Conservation (phyloP, 495 filamentous ascomycete genomes). For the Penicillium pancosmium region DNA sequence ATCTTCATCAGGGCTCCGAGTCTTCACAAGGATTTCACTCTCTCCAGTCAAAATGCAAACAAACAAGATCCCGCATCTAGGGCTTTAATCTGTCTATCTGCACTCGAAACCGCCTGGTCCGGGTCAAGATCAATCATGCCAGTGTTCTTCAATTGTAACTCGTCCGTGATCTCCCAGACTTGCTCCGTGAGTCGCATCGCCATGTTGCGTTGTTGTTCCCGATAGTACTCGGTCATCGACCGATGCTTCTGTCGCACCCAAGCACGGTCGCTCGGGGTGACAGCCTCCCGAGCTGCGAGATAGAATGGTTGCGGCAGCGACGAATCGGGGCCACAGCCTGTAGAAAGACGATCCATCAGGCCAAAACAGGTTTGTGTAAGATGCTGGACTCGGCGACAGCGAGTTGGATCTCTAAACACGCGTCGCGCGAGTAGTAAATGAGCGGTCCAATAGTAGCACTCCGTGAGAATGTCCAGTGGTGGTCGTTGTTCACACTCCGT, state of each 20-base stretch:
- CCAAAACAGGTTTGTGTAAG: slow-evolving; percentile 29
- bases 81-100: slow-evolving; percentile 19
- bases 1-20: not conserved
- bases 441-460: slow-evolving; percentile 35
- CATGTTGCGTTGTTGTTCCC: slow-evolving; percentile 31
- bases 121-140: not conserved
- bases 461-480: slow-evolving; percentile 30
- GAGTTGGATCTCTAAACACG: slow-evolving; percentile 28
- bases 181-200: slow-evolving; percentile 30
- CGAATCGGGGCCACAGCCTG: slow-evolving; percentile 32
- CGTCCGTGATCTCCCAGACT: slow-evolving; percentile 29
- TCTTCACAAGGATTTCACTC: no score
- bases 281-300: slow-evolving; percentile 29
- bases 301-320: slow-evolving; percentile 34
- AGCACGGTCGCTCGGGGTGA: slow-evolving; percentile 20
- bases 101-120: slow-evolving; percentile 5
- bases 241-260: slow-evolving; percentile 32
- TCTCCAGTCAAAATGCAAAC: slow-evolving; percentile 30
- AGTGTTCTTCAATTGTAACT: not conserved
- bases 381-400: slow-evolving; percentile 29
- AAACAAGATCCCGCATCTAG: slow-evolving; percentile 26
- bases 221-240: slow-evolving; percentile 35
- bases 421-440: slow-evolving; percentile 33
- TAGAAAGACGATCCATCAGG: slow-evolving; percentile 30
- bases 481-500: not conserved